A percentile compares a stretch with the other conserved stretches of the same genome.
phyloP scores from a whole-genome alignment of 768 basidiomycete species.

The Nidularia sp. region DNA sequence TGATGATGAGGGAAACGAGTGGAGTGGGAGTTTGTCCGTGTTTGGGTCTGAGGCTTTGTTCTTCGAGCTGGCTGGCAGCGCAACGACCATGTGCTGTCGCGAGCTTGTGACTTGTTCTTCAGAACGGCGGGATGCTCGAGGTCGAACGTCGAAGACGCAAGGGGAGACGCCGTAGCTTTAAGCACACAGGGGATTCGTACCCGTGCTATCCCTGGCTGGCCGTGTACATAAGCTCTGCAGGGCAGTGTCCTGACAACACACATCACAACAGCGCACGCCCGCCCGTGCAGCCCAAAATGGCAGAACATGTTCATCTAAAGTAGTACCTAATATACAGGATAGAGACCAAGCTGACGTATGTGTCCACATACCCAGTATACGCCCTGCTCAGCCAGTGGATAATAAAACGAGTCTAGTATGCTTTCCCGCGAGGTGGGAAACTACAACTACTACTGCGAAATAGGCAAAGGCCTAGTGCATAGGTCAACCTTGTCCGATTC shows the following conservation, averaged over 20 bases:
- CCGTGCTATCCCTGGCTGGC: too few species aligned
- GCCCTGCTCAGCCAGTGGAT: neutral
- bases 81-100: constrained; percentile 1
- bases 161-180: too few species aligned
- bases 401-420: neutral
- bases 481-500: constrained; percentile 10
- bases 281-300: neutral
- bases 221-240: neutral
- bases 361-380: neutral
- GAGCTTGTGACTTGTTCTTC: too few species aligned
- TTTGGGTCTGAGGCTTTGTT: constrained; percentile 19
- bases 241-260: neutral
- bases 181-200: too few species aligned
- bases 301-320: constrained; percentile 7
- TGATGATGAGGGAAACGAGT: constrained; percentile 21
- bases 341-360: neutral
- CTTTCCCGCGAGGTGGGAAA: neutral
- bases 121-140: too few species aligned
- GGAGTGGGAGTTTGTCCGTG: constrained; percentile 23
- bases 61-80: neutral
- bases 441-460: neutral
- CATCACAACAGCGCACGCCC: neutral
- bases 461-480: constrained; percentile 4
- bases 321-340: neutral
- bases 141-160: too few species aligned